These are phyloP conservation scores for Allomyces javanicus DNA, from an alignment of 192 early-diverging fungal species.

Conservation along the genomic window DNA sequence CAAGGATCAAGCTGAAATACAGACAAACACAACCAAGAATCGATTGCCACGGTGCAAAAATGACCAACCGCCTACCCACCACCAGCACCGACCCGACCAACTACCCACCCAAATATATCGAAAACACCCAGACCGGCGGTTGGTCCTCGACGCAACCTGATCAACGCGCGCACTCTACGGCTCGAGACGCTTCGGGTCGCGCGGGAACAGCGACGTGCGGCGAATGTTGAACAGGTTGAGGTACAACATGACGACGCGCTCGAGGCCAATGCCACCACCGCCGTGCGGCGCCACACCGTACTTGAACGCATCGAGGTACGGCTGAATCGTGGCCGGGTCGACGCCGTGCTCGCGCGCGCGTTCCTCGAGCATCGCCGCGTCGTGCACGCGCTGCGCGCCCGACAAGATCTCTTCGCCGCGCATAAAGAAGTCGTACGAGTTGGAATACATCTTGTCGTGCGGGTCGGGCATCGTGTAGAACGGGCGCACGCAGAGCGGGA, in stretches of 20 bases:
- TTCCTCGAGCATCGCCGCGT: constrained; percentile 56
- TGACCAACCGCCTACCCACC: too few species aligned
- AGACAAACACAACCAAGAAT: too few species aligned
- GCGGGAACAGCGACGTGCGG: constrained; percentile 78
- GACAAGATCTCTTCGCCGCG: constrained; percentile 97
- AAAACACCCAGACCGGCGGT: too few species aligned
- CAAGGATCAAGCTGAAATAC: too few species aligned
- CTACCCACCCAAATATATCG: too few species aligned
- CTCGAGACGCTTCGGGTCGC: constrained; percentile 81
- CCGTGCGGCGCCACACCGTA: constrained; percentile 92
- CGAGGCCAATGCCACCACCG: constrained; percentile 90
- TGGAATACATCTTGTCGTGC: constrained; percentile 64
- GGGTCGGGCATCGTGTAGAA: constrained; percentile 99
- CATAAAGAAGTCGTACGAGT: constrained; percentile 99
- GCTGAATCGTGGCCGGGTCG: constrained; percentile 60
- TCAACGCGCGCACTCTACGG: constrained; percentile 29
- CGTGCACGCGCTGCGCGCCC: constrained; percentile 96
- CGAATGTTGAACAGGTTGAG: constrained; percentile 88
- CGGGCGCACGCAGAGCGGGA: constrained; percentile 83
- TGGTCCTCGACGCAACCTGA: too few species aligned
- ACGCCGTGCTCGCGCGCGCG: constrained; percentile 56
- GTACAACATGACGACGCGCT: constrained; percentile 95
- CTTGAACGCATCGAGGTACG: constrained; percentile 89
- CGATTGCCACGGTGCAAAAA: too few species aligned
- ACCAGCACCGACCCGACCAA: too few species aligned